Percentiles rank a stretch among this genome's conserved stretches.
phyloP scores from a whole-genome alignment of 148 eudicot species.

The Amaranthus palmeri region DNA sequence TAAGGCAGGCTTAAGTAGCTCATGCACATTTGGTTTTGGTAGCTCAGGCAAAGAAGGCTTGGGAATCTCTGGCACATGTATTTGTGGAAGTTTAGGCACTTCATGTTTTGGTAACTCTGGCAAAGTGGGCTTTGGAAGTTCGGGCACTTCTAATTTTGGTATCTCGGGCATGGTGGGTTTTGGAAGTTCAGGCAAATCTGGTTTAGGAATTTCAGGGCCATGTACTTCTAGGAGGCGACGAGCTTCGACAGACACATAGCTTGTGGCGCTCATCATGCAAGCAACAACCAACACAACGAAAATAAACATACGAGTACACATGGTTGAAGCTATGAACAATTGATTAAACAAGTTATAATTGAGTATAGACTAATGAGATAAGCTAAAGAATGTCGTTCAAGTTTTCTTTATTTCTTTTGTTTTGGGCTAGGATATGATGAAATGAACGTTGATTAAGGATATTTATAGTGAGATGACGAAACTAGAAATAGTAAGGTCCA shows the following conservation, averaged over 20 bases:
- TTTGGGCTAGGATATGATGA: neutral
- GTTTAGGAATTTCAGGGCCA: neutral
- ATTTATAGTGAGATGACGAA: neutral
- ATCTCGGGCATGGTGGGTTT: neutral
- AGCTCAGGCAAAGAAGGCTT: neutral
- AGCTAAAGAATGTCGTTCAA: neutral
- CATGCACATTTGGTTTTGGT: conserved; percentile 5
- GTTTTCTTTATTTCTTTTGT: neutral
- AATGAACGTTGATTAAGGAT: neutral
- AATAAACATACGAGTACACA: neutral
- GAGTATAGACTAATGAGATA: neutral
- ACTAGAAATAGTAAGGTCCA: neutral
- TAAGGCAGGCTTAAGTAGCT: neutral
- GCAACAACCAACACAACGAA: conserved; percentile 4
- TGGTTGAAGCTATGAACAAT: neutral
- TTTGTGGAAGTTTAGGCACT: neutral
- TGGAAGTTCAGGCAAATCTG: conserved; percentile 4
- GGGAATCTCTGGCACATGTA: conserved; percentile 6
- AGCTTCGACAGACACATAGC: conserved; percentile 8
- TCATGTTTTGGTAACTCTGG: conserved; percentile 8
- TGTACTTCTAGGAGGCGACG: conserved; percentile 20
- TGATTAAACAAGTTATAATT: neutral
- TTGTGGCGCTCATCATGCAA: neutral
- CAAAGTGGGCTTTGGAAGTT: neutral
- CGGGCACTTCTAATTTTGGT: neutral